phyloP scores from a whole-genome alignment of 2,329 filamentous ascomycete genomes.

The Annulohypoxylon truncatum region DNA sequence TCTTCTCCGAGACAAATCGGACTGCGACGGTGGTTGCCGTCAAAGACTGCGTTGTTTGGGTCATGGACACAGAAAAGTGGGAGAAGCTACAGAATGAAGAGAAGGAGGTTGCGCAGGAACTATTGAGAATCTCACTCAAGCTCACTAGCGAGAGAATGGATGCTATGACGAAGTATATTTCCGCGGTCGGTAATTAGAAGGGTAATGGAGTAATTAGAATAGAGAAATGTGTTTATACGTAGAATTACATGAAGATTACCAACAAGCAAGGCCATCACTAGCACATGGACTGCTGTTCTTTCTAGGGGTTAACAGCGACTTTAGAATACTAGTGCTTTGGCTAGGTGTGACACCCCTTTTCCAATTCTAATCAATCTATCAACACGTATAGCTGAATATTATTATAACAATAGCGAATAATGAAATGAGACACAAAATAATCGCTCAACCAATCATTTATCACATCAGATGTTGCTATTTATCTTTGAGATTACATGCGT shows the following conservation, averaged over 20 bases:
- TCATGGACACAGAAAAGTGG: slow-evolving; percentile 80
- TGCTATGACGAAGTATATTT: slow-evolving; percentile 67
- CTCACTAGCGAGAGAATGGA: slow-evolving; percentile 93
- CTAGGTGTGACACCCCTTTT: not conserved
- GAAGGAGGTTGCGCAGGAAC: slow-evolving; percentile 81
- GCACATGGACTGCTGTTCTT: not conserved
- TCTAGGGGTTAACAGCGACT: not conserved
- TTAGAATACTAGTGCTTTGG: too few species aligned
- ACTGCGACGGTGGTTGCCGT: slow-evolving; percentile 90
- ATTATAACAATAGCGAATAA: too few species aligned
- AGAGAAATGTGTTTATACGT: not conserved
- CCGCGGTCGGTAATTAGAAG: slow-evolving; percentile 54
- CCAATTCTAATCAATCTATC: too few species aligned
- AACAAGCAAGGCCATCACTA: not conserved
- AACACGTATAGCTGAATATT: too few species aligned
- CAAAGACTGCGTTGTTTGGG: slow-evolving; percentile 83
- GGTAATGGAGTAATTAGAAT: not conserved
- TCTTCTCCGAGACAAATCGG: slow-evolving; percentile 89
- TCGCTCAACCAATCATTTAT: too few species aligned
- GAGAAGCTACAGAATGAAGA: slow-evolving; percentile 76
- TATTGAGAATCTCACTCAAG: slow-evolving; percentile 89
- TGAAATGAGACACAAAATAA: too few species aligned
- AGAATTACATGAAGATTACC: not conserved
- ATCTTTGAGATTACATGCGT: too few species aligned
- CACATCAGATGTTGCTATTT: too few species aligned